These are phyloP conservation scores for Piper longum DNA, from an alignment of 164 flowering plant species.

Conservation along the genomic window DNA sequence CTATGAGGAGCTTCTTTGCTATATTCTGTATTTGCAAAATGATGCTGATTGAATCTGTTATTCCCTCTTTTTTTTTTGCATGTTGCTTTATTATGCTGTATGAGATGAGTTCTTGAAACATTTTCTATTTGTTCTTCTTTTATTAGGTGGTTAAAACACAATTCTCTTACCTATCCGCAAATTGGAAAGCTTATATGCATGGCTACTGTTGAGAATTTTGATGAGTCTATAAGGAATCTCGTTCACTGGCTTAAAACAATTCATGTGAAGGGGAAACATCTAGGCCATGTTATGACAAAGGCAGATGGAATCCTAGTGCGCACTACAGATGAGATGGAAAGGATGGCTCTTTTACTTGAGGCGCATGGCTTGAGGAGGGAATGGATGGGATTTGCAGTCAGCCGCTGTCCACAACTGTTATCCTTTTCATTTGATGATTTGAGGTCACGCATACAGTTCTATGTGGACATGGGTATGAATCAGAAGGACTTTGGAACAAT, in stretches of 20 bases:
- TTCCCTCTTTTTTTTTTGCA: neutral
- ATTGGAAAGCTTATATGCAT: conserved; percentile 71
- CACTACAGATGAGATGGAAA: conserved; percentile 46
- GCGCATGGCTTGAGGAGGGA: conserved; percentile 64
- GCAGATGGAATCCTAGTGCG: conserved; percentile 46
- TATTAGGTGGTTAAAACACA: conserved; percentile 89
- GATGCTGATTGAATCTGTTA: neutral
- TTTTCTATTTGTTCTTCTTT: too few relatives aligned
- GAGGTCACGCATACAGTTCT: conserved; percentile 51
- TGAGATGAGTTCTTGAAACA: neutral
- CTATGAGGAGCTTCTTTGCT: too few relatives aligned
- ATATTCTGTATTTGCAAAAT: neutral
- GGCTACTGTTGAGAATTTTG: conserved; percentile 40
- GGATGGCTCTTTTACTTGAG: conserved; percentile 51
- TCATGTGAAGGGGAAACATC: conserved; percentile 54
- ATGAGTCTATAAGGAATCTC: conserved; percentile 21
- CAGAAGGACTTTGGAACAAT: conserved; percentile 84
- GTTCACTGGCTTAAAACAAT: conserved; percentile 64
- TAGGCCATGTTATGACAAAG: conserved; percentile 44
- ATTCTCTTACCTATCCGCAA: conserved; percentile 60
- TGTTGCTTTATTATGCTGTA: neutral
- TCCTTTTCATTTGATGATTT: conserved; percentile 53
- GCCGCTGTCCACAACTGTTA: conserved; percentile 63
- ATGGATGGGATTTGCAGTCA: conserved; percentile 80
- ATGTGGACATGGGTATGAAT: conserved; percentile 65